Base-by-base conservation (phyloP, 108 stramenopile species). In the Pseudonitzschia multiseries region DNA sequence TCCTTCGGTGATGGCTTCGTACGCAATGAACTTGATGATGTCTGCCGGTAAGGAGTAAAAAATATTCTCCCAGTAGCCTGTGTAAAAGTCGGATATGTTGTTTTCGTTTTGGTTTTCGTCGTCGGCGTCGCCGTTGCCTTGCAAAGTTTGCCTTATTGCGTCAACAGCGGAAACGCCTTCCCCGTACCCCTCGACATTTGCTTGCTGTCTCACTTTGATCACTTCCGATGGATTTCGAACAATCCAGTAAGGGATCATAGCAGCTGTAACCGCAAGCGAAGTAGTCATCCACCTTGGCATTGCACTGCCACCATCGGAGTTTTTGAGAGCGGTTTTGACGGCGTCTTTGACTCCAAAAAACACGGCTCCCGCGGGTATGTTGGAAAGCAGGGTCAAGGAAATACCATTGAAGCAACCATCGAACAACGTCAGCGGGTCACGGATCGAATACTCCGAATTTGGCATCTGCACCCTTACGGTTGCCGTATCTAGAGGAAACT, bases 311-410 rank as follows among this genome's bases (percentile, higher is more conserved):
- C 22, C n/a, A 0, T 42, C 36, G 9, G 74, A 70, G 0, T 71
- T 67, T 20, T 82, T 83, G 27, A 91, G 59, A 36, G 65, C 41
- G 13, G 75, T 66, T 69, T 91, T 91, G 48, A 69, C 69, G 32
- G 87, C 87, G 83, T 93, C 92, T 65, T 90, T 91, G 24, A 88
- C 86, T 1, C 85, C 89, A 80, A 93, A 93, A 78, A 93, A 93
- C 15, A 89, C 79, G 10, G 86, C 92, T 22, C 88, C 87, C 8
- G 78, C 88, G 13, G 92, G 92, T 57, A 93, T 84, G 63, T 93
- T 93, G 41, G 79, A 79, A 41, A 93, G 21, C 13, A 93, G 73
- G 5, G 89, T 84, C 20, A 73, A 67, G 13, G 77, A 57, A 54
- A 93, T 80, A 15, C 92, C 92, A 53, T 75, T 63, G 63, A 83